A percentile compares a stretch with the other conserved stretches of the same genome.
Conservation (phyloP, 106 monocot species). For the Dactylorhiza incarnata region DNA sequence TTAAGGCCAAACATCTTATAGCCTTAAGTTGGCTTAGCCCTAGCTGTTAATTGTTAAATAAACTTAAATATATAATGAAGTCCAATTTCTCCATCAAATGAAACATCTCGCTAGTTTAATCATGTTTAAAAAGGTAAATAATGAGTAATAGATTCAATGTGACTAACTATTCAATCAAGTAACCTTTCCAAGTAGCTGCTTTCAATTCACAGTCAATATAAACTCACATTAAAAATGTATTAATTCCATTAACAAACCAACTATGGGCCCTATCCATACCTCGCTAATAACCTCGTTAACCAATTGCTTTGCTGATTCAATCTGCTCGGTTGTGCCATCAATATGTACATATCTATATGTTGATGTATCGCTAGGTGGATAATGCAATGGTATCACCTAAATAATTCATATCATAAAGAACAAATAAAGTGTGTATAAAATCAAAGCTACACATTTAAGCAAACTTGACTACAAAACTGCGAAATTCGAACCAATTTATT, state of each 20-base stretch:
- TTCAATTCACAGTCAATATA: neutral
- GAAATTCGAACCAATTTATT: too few relatives aligned
- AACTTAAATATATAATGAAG: neutral
- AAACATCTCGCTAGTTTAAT: neutral
- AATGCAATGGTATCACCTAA: conserved; percentile 63
- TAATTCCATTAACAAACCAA: conserved; percentile 5
- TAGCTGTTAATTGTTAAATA: neutral
- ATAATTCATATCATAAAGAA: neutral
- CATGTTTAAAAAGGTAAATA: neutral
- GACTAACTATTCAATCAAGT: neutral
- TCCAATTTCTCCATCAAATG: neutral
- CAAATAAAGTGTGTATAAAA: neutral
- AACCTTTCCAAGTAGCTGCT: neutral
- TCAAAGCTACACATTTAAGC: neutral
- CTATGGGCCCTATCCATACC: conserved; percentile 5
- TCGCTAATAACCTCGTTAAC: conserved; percentile 75
- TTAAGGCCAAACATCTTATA: neutral
- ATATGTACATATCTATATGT: conserved; percentile 75
- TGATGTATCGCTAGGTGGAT: conserved; percentile 62
- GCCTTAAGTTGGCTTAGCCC: neutral
- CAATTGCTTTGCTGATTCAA: conserved; percentile 88
- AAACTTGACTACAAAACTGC: too few relatives aligned
- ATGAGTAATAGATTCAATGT: neutral
- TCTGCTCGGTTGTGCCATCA: conserved; percentile 78
- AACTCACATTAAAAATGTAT: neutral